phyloP scores from a whole-genome alignment of 352 stramenopile species.

The Saprolegnia parasitica region DNA sequence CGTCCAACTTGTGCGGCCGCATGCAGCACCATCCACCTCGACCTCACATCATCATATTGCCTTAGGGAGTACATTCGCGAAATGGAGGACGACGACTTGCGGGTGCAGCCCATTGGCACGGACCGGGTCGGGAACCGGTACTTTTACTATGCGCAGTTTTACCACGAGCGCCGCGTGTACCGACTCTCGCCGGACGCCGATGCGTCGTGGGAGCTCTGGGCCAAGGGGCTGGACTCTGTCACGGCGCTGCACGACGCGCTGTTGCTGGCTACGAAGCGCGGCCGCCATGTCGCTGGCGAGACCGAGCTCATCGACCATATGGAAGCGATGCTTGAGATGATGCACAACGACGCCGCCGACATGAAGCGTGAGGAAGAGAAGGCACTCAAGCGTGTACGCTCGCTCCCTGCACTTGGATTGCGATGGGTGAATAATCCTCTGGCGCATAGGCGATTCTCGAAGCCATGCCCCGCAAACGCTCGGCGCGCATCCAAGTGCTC shows the following conservation, averaged over 20 bases:
- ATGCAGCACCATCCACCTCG: too few species aligned
- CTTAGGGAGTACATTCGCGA: constrained; percentile 77
- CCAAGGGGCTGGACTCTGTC: constrained; percentile 65
- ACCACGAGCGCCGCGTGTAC: constrained; percentile 76
- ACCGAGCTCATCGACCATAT: constrained; percentile 71
- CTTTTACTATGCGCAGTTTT: constrained; percentile 86
- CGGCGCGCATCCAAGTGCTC: constrained; percentile 71
- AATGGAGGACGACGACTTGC: constrained; percentile 84
- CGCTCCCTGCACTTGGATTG: neutral
- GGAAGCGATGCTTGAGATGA: constrained; percentile 76
- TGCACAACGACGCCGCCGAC: constrained; percentile 52
- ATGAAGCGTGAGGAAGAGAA: constrained; percentile 62
- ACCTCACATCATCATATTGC: too few species aligned
- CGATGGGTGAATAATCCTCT: neutral
- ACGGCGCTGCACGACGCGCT: constrained; percentile 43
- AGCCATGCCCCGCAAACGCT: constrained; percentile 77
- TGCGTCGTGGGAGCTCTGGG: constrained; percentile 66
- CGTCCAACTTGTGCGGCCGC: constrained; percentile 60
- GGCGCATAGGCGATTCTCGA: constrained; percentile 59
- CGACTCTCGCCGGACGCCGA: constrained; percentile 42
- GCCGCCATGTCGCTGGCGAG: constrained; percentile 63
- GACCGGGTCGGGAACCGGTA: constrained; percentile 71
- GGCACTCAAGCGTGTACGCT: constrained; percentile 40
- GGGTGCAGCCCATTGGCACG: constrained; percentile 63
- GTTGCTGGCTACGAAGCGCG: constrained; percentile 48